Evolutionary conservation across 352 stramenopile species (phyloP).

Genomic region (Pythium monospermum): DNA sequence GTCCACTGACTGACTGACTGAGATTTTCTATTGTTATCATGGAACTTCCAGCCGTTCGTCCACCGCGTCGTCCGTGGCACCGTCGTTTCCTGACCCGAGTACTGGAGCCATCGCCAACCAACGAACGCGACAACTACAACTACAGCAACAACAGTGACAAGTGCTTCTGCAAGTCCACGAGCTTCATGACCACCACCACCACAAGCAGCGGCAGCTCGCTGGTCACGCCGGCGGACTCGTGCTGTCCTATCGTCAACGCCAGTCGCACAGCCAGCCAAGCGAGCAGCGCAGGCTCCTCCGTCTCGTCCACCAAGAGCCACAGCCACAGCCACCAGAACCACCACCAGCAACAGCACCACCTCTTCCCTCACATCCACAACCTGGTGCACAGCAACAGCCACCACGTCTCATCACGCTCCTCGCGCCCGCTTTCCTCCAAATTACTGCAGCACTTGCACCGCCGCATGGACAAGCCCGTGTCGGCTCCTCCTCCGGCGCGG

Average conservation of each 20-base stretch:
- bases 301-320: background rate
- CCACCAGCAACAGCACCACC: background rate
- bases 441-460: slow-evolving; percentile 19
- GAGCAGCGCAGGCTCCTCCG: slow-evolving; percentile 14
- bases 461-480: slow-evolving; percentile 7
- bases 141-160: background rate
- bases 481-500: too few relatives aligned
- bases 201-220: slow-evolving; percentile 4
- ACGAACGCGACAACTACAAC: background rate
- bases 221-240: background rate
- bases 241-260: background rate
- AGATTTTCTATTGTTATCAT: slow-evolving; percentile 6
- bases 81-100: slow-evolving; percentile 17
- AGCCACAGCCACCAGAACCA: background rate
- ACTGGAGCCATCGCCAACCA: background rate
- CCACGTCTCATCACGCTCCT: too few relatives aligned
- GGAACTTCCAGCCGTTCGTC: slow-evolving; percentile 25
- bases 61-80: slow-evolving; percentile 21
- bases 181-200: background rate
- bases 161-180: background rate
- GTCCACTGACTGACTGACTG: slow-evolving; percentile 14
- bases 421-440: too few relatives aligned
- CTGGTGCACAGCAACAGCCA: too few relatives aligned
- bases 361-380: slow-evolving; percentile 9
- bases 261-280: slow-evolving; percentile 15